Evolutionary conservation across 2,329 filamentous ascomycete species (phyloP).

Genomic region (Penicillium sp.): DNA sequence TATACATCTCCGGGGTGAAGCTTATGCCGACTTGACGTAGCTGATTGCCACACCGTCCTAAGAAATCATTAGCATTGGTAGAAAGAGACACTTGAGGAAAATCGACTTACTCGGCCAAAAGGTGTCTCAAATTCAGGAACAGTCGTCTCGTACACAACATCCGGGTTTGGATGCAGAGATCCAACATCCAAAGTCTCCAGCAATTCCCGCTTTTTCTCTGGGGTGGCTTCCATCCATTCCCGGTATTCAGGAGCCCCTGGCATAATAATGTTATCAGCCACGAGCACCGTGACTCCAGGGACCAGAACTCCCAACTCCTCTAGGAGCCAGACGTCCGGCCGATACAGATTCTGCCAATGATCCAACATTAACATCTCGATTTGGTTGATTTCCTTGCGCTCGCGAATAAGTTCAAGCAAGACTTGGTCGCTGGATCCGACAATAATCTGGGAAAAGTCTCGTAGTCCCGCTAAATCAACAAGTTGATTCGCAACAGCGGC

Average conservation of each 20-base stretch:
- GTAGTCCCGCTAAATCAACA: conserved; percentile 63
- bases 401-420: conserved; percentile 52
- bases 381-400: conserved; percentile 45
- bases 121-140: conserved; percentile 11
- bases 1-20: too few species aligned
- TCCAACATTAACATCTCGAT: conserved; percentile 71
- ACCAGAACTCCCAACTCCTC: conserved; percentile 61
- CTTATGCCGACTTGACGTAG: neutral
- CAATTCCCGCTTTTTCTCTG: conserved; percentile 9
- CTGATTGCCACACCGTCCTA: conserved; percentile 14
- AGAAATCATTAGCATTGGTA: neutral
- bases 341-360: conserved; percentile 69
- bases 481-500: conserved; percentile 60
- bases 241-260: conserved; percentile 16
- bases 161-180: conserved; percentile 8
- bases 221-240: conserved; percentile 15
- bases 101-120: conserved; percentile 11
- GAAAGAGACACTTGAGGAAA: neutral
- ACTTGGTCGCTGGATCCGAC: conserved; percentile 62
- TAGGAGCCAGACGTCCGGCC: conserved; percentile 65
- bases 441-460: conserved; percentile 59
- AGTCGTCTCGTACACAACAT: conserved; percentile 11
- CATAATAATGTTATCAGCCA: conserved; percentile 19
- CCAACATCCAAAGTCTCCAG: conserved; percentile 2
- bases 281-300: conserved; percentile 38